A percentile compares a stretch with the other conserved stretches of the same genome.
Conservation (phyloP, 805 yeast genomes). For the Starmerella ratchasimensis region DNA sequence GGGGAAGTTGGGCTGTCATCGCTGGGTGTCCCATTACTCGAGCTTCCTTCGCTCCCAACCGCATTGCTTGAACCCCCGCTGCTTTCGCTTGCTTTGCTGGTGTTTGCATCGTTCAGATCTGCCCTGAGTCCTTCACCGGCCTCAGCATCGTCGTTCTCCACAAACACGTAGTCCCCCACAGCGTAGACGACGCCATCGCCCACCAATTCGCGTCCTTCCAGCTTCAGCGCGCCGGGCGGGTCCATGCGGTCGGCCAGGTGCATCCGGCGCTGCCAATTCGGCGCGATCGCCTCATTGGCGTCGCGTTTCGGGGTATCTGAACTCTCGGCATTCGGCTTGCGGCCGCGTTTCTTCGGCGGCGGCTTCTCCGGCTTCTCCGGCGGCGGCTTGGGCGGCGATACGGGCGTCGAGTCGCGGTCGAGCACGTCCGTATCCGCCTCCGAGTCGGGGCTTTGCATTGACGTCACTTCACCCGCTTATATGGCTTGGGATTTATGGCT, state of each 20-base stretch:
- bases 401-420: no score
- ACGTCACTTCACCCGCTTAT: no score
- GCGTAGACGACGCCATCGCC: neutral
- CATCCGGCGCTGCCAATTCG: constrained; percentile 24
- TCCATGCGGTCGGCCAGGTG: constrained; percentile 20
- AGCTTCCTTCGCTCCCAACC: no score
- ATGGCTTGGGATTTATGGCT: no score
- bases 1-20: no score
- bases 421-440: constrained; percentile 4
- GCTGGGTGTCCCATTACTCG: no score
- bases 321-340: neutral
- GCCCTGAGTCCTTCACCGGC: neutral
- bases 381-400: neutral
- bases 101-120: neutral
- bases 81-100: neutral
- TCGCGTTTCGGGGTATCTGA: constrained; percentile 4
- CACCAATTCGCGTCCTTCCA: no score
- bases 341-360: neutral
- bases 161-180: constrained; percentile 14
- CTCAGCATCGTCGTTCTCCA: neutral
- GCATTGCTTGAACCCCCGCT: no score
- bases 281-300: constrained; percentile 12
- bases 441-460: no score
- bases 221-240: neutral
- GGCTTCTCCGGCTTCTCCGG: neutral